Percentiles rank a stretch among this genome's conserved stretches.
phyloP scores from a whole-genome alignment of 2,329 filamentous ascomycete species.

The Colletotrichum sp. region DNA sequence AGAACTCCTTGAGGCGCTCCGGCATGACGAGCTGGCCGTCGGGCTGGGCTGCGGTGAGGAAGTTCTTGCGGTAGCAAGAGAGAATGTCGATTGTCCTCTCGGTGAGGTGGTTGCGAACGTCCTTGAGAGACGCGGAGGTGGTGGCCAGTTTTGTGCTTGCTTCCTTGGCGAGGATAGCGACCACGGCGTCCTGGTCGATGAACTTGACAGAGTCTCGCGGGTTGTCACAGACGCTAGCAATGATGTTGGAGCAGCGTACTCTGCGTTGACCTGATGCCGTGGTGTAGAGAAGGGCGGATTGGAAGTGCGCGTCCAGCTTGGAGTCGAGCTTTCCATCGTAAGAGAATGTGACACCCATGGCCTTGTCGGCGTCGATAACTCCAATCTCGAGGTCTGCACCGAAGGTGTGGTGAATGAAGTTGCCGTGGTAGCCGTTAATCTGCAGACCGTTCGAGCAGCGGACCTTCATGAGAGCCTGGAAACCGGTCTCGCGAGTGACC shows the following conservation, averaged over 20 bases:
- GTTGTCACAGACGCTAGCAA: constrained; percentile 88
- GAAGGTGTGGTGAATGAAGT: constrained; percentile 95
- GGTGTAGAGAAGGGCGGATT: constrained; percentile 92
- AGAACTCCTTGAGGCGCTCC: constrained; percentile 93
- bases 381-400: constrained; percentile 95
- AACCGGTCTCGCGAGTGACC: constrained; percentile 89
- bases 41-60: constrained; percentile 80
- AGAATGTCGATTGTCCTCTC: constrained; percentile 95
- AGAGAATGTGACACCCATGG: constrained; percentile 86
- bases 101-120: constrained; percentile 81
- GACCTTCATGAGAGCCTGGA: constrained; percentile 97
- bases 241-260: constrained; percentile 91
- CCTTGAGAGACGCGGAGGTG: constrained; percentile 76
- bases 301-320: constrained; percentile 97
- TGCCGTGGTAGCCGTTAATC: constrained; percentile 91
- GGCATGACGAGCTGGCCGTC: constrained; percentile 93
- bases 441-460: constrained; percentile 96
- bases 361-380: constrained; percentile 90
- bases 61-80: constrained; percentile 90
- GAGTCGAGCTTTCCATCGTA: constrained; percentile 98
- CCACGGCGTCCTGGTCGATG: constrained; percentile 93
- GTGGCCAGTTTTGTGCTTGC: constrained; percentile 82
- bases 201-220: constrained; percentile 88
- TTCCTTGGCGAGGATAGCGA: constrained; percentile 89
- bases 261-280: constrained; percentile 87